phyloP scores from a whole-genome alignment of 2,329 filamentous ascomycete genomes.

The Elsinoe fawcettii region DNA sequence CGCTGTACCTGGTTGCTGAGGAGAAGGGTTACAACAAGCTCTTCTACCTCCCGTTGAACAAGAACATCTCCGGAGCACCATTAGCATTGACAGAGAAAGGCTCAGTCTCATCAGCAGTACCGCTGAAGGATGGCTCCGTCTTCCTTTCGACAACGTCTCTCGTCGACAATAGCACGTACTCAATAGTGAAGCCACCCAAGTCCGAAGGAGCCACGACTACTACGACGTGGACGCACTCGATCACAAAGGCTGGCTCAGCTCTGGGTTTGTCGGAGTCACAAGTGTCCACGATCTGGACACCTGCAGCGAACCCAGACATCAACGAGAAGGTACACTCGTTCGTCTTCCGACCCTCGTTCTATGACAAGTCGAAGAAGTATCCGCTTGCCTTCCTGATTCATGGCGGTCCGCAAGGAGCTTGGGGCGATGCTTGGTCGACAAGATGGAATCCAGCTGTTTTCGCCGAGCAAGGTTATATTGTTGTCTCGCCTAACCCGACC shows the following conservation, averaged over 20 bases:
- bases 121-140: constrained; percentile 46
- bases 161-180: constrained; percentile 65
- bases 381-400: constrained; percentile 75
- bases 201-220: constrained; percentile 24
- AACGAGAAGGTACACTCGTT: constrained; percentile 61
- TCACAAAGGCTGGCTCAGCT: constrained; percentile 55
- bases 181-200: constrained; percentile 46
- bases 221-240: constrained; percentile 40
- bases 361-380: constrained; percentile 63
- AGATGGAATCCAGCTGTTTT: constrained; percentile 83
- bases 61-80: constrained; percentile 32
- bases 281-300: constrained; percentile 61
- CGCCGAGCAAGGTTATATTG: constrained; percentile 80
- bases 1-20: constrained; percentile 68
- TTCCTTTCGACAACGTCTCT: constrained; percentile 62
- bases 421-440: constrained; percentile 68
- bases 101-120: constrained; percentile 46
- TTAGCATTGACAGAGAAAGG: constrained; percentile 46
- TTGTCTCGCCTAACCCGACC: constrained; percentile 73
- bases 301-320: constrained; percentile 46
- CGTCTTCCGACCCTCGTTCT: constrained; percentile 56
- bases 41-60: constrained; percentile 50
- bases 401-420: constrained; percentile 72
- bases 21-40: constrained; percentile 55
- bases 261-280: constrained; percentile 59